Percentiles rank a stretch among this genome's conserved stretches.
Conservation (phyloP, 495 filamentous ascomycete species). For the Venustampulla echinocandica region DNA sequence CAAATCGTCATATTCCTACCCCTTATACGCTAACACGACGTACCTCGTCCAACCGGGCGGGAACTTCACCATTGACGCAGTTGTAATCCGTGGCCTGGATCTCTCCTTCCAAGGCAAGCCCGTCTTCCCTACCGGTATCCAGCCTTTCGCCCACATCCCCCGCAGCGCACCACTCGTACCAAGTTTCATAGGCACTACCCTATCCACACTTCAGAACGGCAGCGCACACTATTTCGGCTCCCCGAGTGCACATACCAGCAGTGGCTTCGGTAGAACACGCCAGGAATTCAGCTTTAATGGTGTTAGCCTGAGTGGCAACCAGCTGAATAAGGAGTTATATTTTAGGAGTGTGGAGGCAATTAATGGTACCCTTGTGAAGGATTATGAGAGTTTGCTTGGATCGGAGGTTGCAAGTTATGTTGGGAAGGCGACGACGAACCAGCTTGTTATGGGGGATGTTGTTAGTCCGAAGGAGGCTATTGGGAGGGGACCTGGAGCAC, state of each 20-base stretch:
- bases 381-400: slow-evolving; percentile 22
- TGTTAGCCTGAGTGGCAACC: slow-evolving; percentile 30
- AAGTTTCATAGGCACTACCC: slow-evolving; percentile 30
- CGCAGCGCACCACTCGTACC: slow-evolving; percentile 22
- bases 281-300: slow-evolving; percentile 46
- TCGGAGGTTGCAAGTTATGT: slow-evolving; percentile 7
- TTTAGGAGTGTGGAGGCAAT: slow-evolving; percentile 40
- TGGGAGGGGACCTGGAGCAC: slow-evolving; percentile 18
- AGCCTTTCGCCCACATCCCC: slow-evolving; percentile 32
- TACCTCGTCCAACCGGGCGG: slow-evolving; percentile 37
- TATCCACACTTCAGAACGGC: slow-evolving; percentile 48
- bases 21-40: slow-evolving; percentile 50
- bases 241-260: slow-evolving; percentile 36
- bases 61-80: slow-evolving; percentile 51
- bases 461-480: slow-evolving; percentile 21
- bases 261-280: slow-evolving; percentile 42
- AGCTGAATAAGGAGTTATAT: slow-evolving; percentile 42
- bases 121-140: slow-evolving; percentile 52
- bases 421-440: not conserved
- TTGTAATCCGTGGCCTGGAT: slow-evolving; percentile 49
- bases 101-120: slow-evolving; percentile 43
- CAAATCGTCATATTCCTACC: slow-evolving; percentile 49
- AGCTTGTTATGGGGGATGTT: not conserved
- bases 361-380: slow-evolving; percentile 38
- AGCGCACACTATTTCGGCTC: slow-evolving; percentile 42